Evolutionary conservation across 768 basidiomycete genomes (phyloP).

Genomic region (Candolleomyces efflorescens): DNA sequence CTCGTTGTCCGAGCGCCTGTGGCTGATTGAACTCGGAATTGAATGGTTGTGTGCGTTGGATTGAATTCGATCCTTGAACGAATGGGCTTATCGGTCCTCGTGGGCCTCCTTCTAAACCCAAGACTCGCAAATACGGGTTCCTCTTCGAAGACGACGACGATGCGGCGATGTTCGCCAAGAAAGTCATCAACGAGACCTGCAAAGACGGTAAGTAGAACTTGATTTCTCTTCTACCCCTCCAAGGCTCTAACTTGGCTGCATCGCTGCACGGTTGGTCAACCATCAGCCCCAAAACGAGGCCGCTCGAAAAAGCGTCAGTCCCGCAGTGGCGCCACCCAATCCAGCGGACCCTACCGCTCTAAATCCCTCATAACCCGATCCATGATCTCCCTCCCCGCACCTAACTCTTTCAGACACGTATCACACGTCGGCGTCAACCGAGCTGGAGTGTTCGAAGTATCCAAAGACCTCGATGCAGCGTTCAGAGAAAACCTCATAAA

Average conservation of each 20-base stretch:
- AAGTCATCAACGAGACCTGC: constrained; percentile 29
- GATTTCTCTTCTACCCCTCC: too few relatives aligned
- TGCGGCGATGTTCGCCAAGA: constrained; percentile 35
- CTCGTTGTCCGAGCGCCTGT: constrained; percentile 13
- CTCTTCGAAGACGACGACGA: constrained; percentile 48
- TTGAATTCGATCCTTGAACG: too few relatives aligned
- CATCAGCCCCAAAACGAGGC: constrained; percentile 23
- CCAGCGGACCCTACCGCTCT: constrained; percentile 15
- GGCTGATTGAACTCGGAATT: constrained; percentile 9
- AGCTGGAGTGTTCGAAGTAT: constrained; percentile 48
- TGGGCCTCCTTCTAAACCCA: constrained; percentile 15
- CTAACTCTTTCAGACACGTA: constrained; percentile 62
- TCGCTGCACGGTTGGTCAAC: too few relatives aligned
- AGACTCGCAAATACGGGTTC: constrained; percentile 53
- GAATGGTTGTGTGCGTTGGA: background rate
- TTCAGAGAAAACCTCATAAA: constrained; percentile 44
- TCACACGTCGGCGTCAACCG: constrained; percentile 58
- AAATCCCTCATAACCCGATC: constrained; percentile 26
- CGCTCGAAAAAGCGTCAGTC: background rate
- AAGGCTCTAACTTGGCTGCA: too few relatives aligned
- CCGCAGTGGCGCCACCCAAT: too few relatives aligned
- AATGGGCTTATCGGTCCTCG: constrained; percentile 16
- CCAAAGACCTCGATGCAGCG: constrained; percentile 47
- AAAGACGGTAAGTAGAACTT: constrained; percentile 24
- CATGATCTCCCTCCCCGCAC: constrained; percentile 54